Percentiles rank a stretch among this genome's conserved stretches.
Conservation (phyloP, 108 stramenopile species). For the Discostella stelligeroides region DNA sequence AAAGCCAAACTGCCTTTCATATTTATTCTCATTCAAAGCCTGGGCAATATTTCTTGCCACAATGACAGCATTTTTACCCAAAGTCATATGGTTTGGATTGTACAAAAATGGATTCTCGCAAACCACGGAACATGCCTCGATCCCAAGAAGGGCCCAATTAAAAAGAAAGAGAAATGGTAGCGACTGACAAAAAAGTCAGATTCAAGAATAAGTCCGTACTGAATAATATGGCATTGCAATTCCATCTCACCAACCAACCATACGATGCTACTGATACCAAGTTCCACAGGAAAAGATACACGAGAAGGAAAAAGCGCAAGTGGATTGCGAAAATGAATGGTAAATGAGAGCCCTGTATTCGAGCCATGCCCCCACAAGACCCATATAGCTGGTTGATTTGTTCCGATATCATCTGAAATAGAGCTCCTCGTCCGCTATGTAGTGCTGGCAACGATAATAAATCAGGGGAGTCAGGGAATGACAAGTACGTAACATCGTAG, state of each 20-base stretch:
- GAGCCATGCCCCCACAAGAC: constrained; percentile 70
- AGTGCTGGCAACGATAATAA: constrained; percentile 8
- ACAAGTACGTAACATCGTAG: constrained; percentile 33
- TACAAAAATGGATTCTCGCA: constrained; percentile 51
- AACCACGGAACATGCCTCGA: constrained; percentile 54
- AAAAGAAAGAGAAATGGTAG: constrained; percentile 32
- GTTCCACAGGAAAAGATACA: constrained; percentile 61
- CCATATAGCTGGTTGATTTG: constrained; percentile 47
- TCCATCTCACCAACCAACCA: constrained; percentile 39
- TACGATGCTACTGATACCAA: constrained; percentile 28
- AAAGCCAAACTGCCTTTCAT: too few relatives aligned
- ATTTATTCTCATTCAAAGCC: constrained; percentile 18
- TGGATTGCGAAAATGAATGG: constrained; percentile 76
- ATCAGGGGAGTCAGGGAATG: background rate
- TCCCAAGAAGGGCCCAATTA: constrained; percentile 48
- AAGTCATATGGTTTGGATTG: constrained; percentile 42
- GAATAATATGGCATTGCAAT: background rate
- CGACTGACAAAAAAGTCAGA: too few relatives aligned
- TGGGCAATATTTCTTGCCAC: constrained; percentile 36
- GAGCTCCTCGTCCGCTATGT: constrained; percentile 15
- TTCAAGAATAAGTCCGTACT: background rate
- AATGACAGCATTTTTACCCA: constrained; percentile 39
- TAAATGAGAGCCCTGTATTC: constrained; percentile 72
- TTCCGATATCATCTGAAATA: constrained; percentile 45
- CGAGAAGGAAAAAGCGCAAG: constrained; percentile 66